Base-by-base conservation (phyloP, 225 moss, liverwort and hornwort species). In the Neckera pumila region DNA sequence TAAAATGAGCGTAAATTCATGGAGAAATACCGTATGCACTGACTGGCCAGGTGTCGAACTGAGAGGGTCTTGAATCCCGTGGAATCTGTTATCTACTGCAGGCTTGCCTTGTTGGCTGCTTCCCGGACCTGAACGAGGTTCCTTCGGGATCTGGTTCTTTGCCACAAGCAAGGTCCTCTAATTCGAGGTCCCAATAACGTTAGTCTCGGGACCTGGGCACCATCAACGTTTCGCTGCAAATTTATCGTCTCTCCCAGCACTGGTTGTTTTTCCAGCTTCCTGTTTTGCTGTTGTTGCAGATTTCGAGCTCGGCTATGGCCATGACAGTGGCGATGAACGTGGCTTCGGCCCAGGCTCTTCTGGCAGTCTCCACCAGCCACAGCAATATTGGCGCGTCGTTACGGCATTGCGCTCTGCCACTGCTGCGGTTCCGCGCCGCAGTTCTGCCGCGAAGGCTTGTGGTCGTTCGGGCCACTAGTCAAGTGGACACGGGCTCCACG, bases 401-500 rank as follows among this genome's bases (percentile, higher is more conserved):
- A 8, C 89, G 90, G 81, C 88, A 89, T 71, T 86, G 88, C 71
- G 66, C 83, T 25, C 77, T 90, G 76, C 90, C 90, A 56, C 80
- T 33, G 5, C 82, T 92, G 83, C 86, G 86, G 73, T 90, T 87
- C 15, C 65, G 11, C 47, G 40, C 82, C 18, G 76, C 65, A 33
- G 81, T 45, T 67, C 87, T 89, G 83, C 89, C 92, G 36, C 87
- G 85, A 58, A 87, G 87, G 85, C 89, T 90, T 56, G 90, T 90
- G 79, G 86, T 86, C 26, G 92, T 91, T 75, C 86, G 92, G 42
- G 95, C 93, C 61, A 89, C 95, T 66, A 91, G 91, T 63, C 89
- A 91, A 85, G 91, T 93, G 90, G 93, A 95, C 83, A n/a, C 95
- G 31, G 90, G 86, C 61, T 87, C 91, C n/a, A 61, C 92, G 34